Evolutionary conservation across 345 rosid species (phyloP).

Genomic region (Bruguiera gymnorhiza): DNA sequence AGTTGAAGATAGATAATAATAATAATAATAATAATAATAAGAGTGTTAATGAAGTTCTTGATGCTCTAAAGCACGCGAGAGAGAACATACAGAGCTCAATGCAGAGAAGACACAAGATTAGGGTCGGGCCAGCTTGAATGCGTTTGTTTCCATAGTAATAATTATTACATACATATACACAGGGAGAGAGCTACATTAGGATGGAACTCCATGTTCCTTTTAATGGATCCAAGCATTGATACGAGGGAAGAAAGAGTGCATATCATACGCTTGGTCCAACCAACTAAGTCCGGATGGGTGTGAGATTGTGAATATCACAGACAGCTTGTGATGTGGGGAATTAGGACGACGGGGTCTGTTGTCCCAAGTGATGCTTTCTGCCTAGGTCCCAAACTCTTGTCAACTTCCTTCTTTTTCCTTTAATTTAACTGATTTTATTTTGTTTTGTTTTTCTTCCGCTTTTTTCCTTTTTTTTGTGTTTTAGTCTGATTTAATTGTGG

Average conservation of each 20-base stretch:
- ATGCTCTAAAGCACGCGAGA: constrained; percentile 41
- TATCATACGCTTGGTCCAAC: not conserved
- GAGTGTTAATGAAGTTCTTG: constrained; percentile 48
- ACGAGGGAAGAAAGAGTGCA: not conserved
- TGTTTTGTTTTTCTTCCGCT: not conserved
- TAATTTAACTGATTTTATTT: not conserved
- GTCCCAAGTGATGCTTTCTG: not conserved
- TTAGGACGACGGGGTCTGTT: not conserved
- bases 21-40: constrained; percentile 13
- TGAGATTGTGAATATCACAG: not conserved
- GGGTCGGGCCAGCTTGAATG: constrained; percentile 31
- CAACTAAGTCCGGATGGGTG: not conserved
- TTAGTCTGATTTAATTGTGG: not conserved
- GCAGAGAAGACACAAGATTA: constrained; percentile 40
- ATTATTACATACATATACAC: not conserved
- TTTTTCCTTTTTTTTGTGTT: not conserved
- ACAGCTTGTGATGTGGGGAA: constrained; percentile 26
- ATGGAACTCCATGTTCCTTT: not conserved
- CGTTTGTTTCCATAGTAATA: constrained; percentile 13
- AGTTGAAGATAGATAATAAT: constrained; percentile 15
- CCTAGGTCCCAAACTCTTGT: constrained; percentile 16
- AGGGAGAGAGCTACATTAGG: not conserved
- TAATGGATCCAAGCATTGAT: not conserved
- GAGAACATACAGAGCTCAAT: constrained; percentile 35
- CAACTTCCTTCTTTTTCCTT: constrained; percentile 3